Conservation (phyloP, 2,329 filamentous ascomycete genomes). For the Alternaria novae-zelandiae region DNA sequence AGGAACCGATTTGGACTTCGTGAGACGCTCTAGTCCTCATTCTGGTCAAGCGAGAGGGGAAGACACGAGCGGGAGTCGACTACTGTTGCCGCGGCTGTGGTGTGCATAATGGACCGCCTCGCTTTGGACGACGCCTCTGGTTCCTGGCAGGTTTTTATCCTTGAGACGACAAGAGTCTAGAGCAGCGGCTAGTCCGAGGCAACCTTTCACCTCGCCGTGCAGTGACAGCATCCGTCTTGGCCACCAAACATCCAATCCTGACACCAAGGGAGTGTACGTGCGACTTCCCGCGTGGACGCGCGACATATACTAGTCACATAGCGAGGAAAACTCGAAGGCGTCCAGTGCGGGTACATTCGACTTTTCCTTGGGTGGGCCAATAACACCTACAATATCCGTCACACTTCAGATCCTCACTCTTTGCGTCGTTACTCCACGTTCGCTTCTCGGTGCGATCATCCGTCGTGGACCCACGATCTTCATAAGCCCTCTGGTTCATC, state of each 20-base stretch:
- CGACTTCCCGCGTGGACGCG: slow-evolving; percentile 1
- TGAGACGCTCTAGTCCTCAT: slow-evolving; percentile 10
- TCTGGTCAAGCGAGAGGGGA: slow-evolving; percentile 1
- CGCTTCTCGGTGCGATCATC: slow-evolving; percentile 3
- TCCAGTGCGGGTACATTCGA: background rate
- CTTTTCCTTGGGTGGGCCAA: background rate
- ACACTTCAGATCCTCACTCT: background rate
- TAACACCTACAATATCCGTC: background rate
- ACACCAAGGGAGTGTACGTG: background rate
- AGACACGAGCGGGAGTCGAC: background rate
- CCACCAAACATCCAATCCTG: background rate
- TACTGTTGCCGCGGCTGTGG: background rate
- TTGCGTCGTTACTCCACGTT: slow-evolving; percentile 5
- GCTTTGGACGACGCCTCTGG: slow-evolving; percentile 1
- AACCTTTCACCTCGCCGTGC: slow-evolving; percentile 2
- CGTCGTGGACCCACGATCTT: slow-evolving; percentile 9
- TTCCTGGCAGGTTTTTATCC: slow-evolving; percentile 8
- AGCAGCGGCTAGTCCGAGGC: slow-evolving; percentile 2
- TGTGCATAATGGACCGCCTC: slow-evolving; percentile 1
- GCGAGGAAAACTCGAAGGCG: background rate
- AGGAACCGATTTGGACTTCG: background rate
- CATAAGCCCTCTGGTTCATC: background rate
- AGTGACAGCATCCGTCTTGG: slow-evolving; percentile 5
- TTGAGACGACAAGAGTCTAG: slow-evolving; percentile 3
- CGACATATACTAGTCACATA: background rate